These are phyloP conservation scores for Calonectria henricotiae DNA, from an alignment of 2,329 filamentous ascomycete species.

Conservation along the genomic window DNA sequence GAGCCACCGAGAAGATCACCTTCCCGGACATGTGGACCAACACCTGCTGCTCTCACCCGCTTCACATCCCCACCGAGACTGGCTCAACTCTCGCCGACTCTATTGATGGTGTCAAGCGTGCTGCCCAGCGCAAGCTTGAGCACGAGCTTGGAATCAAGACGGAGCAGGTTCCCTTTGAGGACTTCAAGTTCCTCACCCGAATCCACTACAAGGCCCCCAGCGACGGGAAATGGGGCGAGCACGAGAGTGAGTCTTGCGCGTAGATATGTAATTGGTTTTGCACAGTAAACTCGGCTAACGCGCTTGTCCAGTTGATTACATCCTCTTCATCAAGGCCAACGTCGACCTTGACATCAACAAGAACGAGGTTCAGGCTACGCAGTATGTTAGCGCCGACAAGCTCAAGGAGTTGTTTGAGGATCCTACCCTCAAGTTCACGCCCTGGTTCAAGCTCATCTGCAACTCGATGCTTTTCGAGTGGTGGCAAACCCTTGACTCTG, in stretches of 20 bases:
- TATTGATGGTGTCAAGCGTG: slow-evolving; percentile 89
- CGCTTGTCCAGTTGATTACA: slow-evolving; percentile 86
- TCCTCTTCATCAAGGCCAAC: slow-evolving; percentile 96
- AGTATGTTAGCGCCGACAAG: slow-evolving; percentile 87
- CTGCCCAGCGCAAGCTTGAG: slow-evolving; percentile 92
- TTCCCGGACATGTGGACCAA: slow-evolving; percentile 99
- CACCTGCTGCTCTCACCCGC: slow-evolving; percentile 98
- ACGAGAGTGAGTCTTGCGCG: slow-evolving; percentile 83
- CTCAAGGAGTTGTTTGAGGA: slow-evolving; percentile 90
- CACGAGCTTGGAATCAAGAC: slow-evolving; percentile 95
- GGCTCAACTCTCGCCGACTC: slow-evolving; percentile 86
- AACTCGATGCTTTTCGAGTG: slow-evolving; percentile 97
- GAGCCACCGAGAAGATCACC: slow-evolving; percentile 96
- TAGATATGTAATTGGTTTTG: not conserved
- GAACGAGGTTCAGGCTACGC: slow-evolving; percentile 90
- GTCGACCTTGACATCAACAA: slow-evolving; percentile 86
- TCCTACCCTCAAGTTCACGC: slow-evolving; percentile 87
- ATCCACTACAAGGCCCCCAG: slow-evolving; percentile 99
- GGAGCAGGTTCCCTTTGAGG: slow-evolving; percentile 89
- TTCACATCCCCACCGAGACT: slow-evolving; percentile 93
- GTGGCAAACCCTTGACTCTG: slow-evolving; percentile 89
- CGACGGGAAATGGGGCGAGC: slow-evolving; percentile 98
- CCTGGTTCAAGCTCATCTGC: slow-evolving; percentile 99
- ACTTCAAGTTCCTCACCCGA: slow-evolving; percentile 94
- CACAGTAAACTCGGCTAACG: slow-evolving; percentile 32